phyloP scores from a whole-genome alignment of 2,329 filamentous ascomycete genomes.

The Monosporascus sp. region DNA sequence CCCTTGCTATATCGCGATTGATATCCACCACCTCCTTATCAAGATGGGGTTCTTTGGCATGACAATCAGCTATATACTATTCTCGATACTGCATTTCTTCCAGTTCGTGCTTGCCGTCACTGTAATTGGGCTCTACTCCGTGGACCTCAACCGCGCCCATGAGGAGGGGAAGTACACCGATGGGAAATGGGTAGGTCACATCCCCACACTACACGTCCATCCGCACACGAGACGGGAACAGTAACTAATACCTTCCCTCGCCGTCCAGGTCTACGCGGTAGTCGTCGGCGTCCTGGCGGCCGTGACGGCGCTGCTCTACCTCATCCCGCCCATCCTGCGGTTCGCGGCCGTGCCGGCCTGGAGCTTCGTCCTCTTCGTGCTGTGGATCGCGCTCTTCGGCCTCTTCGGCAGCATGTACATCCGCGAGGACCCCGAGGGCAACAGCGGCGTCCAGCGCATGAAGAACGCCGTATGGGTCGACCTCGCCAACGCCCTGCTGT shows the following conservation, averaged over 20 bases:
- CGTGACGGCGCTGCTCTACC: slow-evolving; percentile 59
- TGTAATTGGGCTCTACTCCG: slow-evolving; percentile 73
- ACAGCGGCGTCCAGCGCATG: slow-evolving; percentile 65
- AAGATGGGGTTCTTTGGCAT: slow-evolving; percentile 42
- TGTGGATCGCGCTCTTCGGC: slow-evolving; percentile 79
- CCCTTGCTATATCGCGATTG: no score
- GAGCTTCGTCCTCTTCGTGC: slow-evolving; percentile 66
- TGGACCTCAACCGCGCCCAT: slow-evolving; percentile 54
- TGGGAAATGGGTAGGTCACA: slow-evolving; percentile 61
- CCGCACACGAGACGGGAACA: slow-evolving; percentile 1
- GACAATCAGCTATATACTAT: slow-evolving; percentile 45
- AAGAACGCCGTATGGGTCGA: slow-evolving; percentile 84
- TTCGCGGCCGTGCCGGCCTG: slow-evolving; percentile 55
- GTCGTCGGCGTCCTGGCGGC: slow-evolving; percentile 62
- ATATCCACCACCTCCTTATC: background rate
- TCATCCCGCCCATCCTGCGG: slow-evolving; percentile 55
- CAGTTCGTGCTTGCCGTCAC: slow-evolving; percentile 73
- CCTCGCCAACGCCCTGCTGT: slow-evolving; percentile 67
- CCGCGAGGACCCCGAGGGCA: slow-evolving; percentile 57
- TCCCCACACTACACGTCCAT: background rate
- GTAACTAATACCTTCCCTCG: slow-evolving; percentile 3
- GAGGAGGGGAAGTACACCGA: slow-evolving; percentile 47
- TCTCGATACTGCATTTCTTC: slow-evolving; percentile 61
- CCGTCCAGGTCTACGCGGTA: slow-evolving; percentile 60
- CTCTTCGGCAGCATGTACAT: slow-evolving; percentile 80